Evolutionary conservation across 768 basidiomycete genomes (phyloP), one percentile per base, ranked within the genome.

Genomic region (Boletus tylopilopsis): DNA sequence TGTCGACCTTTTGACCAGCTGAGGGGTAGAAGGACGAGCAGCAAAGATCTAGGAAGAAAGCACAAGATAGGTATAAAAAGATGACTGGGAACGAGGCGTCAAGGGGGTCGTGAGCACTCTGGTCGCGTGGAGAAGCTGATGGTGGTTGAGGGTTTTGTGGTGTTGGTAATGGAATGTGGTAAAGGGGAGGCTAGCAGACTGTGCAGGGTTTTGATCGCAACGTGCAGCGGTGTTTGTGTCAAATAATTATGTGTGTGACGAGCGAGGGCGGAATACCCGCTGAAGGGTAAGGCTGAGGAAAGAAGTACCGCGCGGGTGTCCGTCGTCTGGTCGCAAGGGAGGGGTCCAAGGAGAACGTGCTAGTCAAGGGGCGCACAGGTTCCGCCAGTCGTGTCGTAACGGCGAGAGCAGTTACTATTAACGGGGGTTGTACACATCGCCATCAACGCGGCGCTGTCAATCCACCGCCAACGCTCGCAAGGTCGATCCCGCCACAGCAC

Each of bases 131-230:
- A 54, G 50, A 58, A 58, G 62, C 45, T 61, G 64, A 63, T 64
- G 65, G 68, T 47, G 69, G 68, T 70, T 62, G 63, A 67, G 64
- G 71, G 71, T 68, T 68, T 67, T 58, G 61, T 38, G 53, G 53
- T 68, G 60, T 64, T 60, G 53, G 64, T 58, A 64, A 66, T 68
- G 76, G 74, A 75, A 76, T 70, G 78, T 80, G 78, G 77, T 74
- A 76, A 72, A 76, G 74, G 77, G 73, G 63, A 79, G 80, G 80
- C 77, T 71, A 73, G 64, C 66, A 64, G 42, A 64, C 58, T 64
- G 69, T 64, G 60, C 75, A 76, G 78, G 71, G 71, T 82, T 85
- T 82, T 84, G 82, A 85, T 85, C 74, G 73, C 82, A 85, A 85
- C 84, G 84, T 87, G 84, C 79, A 71, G 71, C 76, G 72, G 71